A percentile compares a stretch with the other conserved stretches of the same genome.
These are phyloP conservation scores for Lactarius psammicola DNA, from an alignment of 768 basidiomycete genomes.

Conservation along the genomic window DNA sequence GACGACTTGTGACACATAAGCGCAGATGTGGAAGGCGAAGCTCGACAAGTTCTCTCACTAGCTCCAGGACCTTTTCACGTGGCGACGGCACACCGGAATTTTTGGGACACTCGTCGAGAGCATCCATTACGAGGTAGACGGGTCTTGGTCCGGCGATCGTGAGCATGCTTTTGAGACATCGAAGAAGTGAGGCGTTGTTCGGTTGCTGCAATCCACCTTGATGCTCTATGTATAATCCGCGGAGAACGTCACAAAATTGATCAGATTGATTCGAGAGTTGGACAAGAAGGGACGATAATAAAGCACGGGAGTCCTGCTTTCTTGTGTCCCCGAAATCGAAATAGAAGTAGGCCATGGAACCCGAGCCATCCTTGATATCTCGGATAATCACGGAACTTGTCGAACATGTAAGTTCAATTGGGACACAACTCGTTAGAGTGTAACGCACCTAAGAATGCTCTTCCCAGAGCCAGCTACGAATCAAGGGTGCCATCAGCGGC, in stretches of 20 bases:
- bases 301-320: neutral
- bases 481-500: neutral
- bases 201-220: neutral
- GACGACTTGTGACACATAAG: neutral
- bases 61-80: neutral
- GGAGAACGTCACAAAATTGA: neutral
- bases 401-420: neutral
- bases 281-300: conserved; percentile 1
- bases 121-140: neutral
- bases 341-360: neutral
- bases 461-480: conserved; percentile 16
- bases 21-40: neutral
- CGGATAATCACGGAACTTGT: conserved; percentile 8
- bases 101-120: conserved; percentile 3
- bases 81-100: neutral
- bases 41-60: neutral
- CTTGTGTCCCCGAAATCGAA: neutral
- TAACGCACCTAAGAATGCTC: conserved; percentile 8
- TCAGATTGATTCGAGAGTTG: conserved; percentile 11
- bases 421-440: neutral
- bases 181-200: neutral
- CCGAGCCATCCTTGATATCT: neutral
- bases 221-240: neutral
- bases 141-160: neutral
- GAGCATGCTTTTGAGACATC: conserved; percentile 9